Conservation (phyloP, 1,139 yeast species). For the Blastobotrys malaysiensis region DNA sequence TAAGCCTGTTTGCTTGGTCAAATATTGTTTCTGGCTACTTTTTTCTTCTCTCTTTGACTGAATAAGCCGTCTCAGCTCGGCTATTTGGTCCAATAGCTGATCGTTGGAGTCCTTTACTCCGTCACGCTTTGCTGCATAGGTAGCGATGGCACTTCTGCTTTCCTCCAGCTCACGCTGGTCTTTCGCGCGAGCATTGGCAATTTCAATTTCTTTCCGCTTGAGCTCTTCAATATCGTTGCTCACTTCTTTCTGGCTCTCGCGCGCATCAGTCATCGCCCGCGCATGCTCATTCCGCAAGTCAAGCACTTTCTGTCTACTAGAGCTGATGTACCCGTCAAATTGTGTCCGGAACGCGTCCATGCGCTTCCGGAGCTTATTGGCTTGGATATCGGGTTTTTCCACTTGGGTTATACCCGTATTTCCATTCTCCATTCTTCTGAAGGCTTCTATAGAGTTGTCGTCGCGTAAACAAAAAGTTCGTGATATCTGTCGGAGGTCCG, state of each 20-base stretch:
- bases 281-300: slow-evolving; percentile 23
- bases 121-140: slow-evolving; percentile 19
- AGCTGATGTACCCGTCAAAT: slow-evolving; percentile 24
- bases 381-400: slow-evolving; percentile 24
- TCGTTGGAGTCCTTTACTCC: slow-evolving; percentile 20
- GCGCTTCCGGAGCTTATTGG: slow-evolving; percentile 21
- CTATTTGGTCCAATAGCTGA: slow-evolving; percentile 16
- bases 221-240: slow-evolving; percentile 23
- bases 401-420: slow-evolving; percentile 10
- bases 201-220: slow-evolving; percentile 21
- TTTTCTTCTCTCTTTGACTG: slow-evolving; percentile 16
- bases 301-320: slow-evolving; percentile 22
- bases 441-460: not conserved
- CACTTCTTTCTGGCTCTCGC: slow-evolving; percentile 22
- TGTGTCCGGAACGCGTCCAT: slow-evolving; percentile 26
- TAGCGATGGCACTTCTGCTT: slow-evolving; percentile 20
- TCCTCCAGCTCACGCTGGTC: slow-evolving; percentile 24
- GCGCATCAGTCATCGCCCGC: slow-evolving; percentile 13
- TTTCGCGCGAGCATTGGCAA: slow-evolving; percentile 19
- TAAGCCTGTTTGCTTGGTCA: slow-evolving; percentile 23
- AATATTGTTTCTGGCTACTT: slow-evolving; percentile 17
- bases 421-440: slow-evolving; percentile 2
- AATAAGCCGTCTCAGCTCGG: slow-evolving; percentile 15
- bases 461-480: not conserved
- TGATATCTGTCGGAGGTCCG: not conserved